These are phyloP conservation scores for Aristolochia fimbriata DNA, from an alignment of 164 flowering plant genomes.

Conservation along the genomic window DNA sequence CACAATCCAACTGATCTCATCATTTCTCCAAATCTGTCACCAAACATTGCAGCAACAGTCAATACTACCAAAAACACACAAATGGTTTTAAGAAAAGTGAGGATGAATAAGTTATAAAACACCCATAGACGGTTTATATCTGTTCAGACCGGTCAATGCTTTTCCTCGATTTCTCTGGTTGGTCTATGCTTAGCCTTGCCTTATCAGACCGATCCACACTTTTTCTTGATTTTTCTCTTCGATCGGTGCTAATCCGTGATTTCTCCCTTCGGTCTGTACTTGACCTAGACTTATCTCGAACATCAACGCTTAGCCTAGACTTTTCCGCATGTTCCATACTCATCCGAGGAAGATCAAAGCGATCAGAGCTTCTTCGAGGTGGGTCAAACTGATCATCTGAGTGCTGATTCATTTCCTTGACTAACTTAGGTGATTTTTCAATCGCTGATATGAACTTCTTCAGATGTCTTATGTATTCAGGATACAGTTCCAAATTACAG, in stretches of 20 bases:
- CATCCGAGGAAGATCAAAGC: constrained; percentile 20
- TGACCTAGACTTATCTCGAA: constrained; percentile 38
- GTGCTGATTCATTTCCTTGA: constrained; percentile 8
- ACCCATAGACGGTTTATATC: constrained; percentile 6
- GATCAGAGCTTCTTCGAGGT: constrained; percentile 15
- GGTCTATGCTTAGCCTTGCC: constrained; percentile 44
- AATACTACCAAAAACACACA: constrained; percentile 11
- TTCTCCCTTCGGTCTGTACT: constrained; percentile 48
- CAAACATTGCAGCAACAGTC: constrained; percentile 18
- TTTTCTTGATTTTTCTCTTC: constrained; percentile 39
- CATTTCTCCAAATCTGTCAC: constrained; percentile 52
- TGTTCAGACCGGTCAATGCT: constrained; percentile 70
- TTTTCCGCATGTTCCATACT: constrained; percentile 49
- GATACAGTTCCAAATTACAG: constrained; percentile 55
- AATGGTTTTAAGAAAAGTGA: background rate
- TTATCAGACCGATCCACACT: constrained; percentile 38
- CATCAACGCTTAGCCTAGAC: constrained; percentile 35
- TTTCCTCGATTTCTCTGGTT: constrained; percentile 56
- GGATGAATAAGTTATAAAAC: background rate
- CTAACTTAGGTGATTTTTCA: constrained; percentile 27
- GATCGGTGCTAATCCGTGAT: constrained; percentile 39
- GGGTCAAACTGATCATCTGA: constrained; percentile 12
- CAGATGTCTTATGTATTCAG: constrained; percentile 53
- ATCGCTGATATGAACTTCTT: constrained; percentile 53
- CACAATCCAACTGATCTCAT: constrained; percentile 68